Evolutionary conservation across 768 basidiomycete genomes (phyloP), one percentile per base, ranked within the genome.

Genomic region (Dictyophora rubrovolvata): DNA sequence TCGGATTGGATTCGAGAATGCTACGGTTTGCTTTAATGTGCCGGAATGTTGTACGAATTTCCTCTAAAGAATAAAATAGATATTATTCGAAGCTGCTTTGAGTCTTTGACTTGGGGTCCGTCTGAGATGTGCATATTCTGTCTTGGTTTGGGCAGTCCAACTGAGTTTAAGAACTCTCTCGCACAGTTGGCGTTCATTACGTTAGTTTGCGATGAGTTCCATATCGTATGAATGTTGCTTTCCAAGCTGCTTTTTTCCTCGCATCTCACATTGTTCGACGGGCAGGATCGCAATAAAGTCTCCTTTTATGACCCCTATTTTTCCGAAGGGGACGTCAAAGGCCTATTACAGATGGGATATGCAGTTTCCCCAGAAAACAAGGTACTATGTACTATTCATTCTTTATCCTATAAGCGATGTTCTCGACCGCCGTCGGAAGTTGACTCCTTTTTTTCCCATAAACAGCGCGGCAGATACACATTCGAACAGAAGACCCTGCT

Each of bases 301-400:
- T 77, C 75, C 62, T 61, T 83, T 42, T 88, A 81, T 70, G 87
- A 90, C 74, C 87, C 87, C 61, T 79, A 84, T n/a, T 87, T 89
- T 70, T 77, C 84, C 66, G 75, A 74, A 18, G 77, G 80, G 65
- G 87, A 89, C 65, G 60, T 63, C 46, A 64, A 67, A n/a, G 72
- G 85, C 42, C 76, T 89, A 55, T 67, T 65, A 50, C 64, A 63
- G 55, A 67, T 73, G 61, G 69, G 70, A 10, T 68, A 78, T 66
- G 63, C 60, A 56, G 66, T 69, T 56, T 66, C 72, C 61, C 63
- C 73, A 60, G 73, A 77, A 66, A 75, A 80, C 66, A 79, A 74
- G 68, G 84, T 75, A 77, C 68, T 81, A 64, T 62, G 55, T 50
- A 50, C 52, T 37, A 59, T 56, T 42, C 7, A 28, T 28, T 28